Evolutionary conservation across 306 rosid genomes (phyloP).

Genomic region (Carpinus fangiana): DNA sequence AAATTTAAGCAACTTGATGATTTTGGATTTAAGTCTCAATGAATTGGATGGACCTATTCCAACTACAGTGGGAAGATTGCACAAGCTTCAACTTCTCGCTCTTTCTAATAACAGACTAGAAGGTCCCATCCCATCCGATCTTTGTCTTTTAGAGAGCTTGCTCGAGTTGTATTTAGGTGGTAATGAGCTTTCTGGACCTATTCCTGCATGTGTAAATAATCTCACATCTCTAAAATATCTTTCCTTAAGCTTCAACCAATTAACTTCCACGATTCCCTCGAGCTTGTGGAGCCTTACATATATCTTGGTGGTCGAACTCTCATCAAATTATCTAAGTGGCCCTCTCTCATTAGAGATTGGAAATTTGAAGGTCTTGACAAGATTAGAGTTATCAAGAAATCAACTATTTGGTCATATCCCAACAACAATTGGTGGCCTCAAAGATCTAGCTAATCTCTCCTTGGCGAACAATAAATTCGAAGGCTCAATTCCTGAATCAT

Average conservation of each 20-base stretch:
- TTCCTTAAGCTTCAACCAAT: constrained; percentile 1
- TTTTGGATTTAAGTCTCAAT: fast-evolving
- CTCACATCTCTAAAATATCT: neutral
- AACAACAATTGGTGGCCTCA: neutral
- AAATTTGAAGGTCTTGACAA: constrained; percentile 3
- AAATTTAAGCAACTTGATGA: neutral
- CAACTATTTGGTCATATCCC: constrained; percentile 30
- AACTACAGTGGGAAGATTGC: neutral
- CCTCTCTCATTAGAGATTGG: constrained; percentile 22
- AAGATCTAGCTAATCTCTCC: constrained; percentile 23
- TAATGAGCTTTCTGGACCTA: constrained; percentile 11
- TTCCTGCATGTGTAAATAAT: constrained; percentile 4
- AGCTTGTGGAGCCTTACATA: constrained; percentile 4
- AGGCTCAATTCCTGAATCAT: constrained; percentile 33
- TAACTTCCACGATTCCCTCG: constrained; percentile 11
- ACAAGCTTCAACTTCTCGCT: neutral
- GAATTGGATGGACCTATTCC: constrained; percentile 16
- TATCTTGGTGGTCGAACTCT: neutral
- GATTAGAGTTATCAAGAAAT: constrained; percentile 28
- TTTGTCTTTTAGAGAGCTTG: constrained; percentile 10
- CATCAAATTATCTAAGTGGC: constrained; percentile 28
- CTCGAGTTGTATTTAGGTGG: neutral
- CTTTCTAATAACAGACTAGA: neutral
- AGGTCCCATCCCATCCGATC: neutral
- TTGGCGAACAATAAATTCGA: constrained; percentile 22